Conservation (phyloP, 2,329 filamentous ascomycete species). For the Pseudogymnoascus sp. region DNA sequence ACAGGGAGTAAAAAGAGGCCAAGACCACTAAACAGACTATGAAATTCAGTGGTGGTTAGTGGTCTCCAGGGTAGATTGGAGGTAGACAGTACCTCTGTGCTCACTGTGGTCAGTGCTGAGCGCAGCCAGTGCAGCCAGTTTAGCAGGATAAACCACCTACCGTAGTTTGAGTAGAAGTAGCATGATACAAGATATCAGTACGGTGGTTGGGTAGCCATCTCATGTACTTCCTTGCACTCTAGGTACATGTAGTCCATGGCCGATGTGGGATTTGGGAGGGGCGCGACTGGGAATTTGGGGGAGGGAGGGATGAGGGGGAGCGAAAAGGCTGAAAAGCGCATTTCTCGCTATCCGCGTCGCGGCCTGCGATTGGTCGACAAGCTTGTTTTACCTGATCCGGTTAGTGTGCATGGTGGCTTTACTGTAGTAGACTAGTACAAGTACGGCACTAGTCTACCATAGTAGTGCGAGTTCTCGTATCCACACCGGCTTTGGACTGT, state of each 20-base stretch:
- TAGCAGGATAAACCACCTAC: not conserved
- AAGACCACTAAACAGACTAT: not conserved
- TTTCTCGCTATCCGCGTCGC: not conserved
- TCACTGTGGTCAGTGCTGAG: not conserved
- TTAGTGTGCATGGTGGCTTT: not conserved
- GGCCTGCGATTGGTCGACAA: not conserved
- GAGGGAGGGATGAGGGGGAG: not conserved
- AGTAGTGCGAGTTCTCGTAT: not conserved
- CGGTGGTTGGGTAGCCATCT: slow-evolving; percentile 13
- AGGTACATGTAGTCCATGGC: not conserved
- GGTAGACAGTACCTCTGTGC: not conserved
- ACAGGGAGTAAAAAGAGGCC: not conserved
- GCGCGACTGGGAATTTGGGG: not conserved
- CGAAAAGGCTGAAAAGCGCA: not conserved
- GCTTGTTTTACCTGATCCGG: not conserved
- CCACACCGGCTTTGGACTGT: not conserved
- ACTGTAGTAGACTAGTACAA: not conserved
- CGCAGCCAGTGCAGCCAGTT: not conserved
- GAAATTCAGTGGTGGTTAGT: not conserved
- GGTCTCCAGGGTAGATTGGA: not conserved
- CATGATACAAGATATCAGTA: slow-evolving; percentile 17
- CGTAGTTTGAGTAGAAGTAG: slow-evolving; percentile 11
- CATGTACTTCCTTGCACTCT: not conserved
- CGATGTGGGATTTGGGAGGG: slow-evolving; percentile 4
- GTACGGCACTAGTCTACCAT: not conserved